Evolutionary conservation across 805 yeast genomes (phyloP), one percentile per base, ranked within the genome.

Genomic region (Hanseniaspora lachancei): DNA sequence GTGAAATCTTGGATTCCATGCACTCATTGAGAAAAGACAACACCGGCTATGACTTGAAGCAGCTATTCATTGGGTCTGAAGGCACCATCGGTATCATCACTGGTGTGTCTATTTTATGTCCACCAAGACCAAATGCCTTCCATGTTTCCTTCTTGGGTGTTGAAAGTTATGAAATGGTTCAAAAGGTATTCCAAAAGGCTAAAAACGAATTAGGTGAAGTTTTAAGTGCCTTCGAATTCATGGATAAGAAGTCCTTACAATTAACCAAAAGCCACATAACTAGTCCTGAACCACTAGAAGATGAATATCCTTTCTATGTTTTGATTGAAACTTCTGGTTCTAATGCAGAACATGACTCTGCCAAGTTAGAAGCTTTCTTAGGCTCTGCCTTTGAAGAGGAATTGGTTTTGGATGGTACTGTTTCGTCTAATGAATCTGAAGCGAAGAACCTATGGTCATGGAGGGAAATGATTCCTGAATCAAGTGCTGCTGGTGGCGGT

Each of bases 261-360:
- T 72, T 86, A 58, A 80, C 88, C n/a, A 77, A 76, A 32, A 69
- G 75, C 57, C 81, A 84, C 66, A 71, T 84, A 60, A 76, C 78
- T 56, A 69, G 74, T 36, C 57, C 64, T 15, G 89, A 86, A 64
- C 98, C 98, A 7, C 78, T 93, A 54, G 93, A 84, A 61, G 80
- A 78, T 24, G 81, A 82, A 58, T 83, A 86, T 70, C 95, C 96
- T 54, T 93, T 89, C 67, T 91, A 88, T 67, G 82, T 93, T 2
- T 75, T 93, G 59, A 88, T 93, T 62, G 98, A 93, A 73, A 91
- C 96, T 13, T 81, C 93, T n/a, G 98, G 98, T 9, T 88, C 97
- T 5, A 86, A 84, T 67, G 83, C 84, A 62, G 95, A 85, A 43
- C 98, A 93, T 64, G 97, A 93, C 66, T 91, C 86, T 69, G 89